Evolutionary conservation across 768 basidiomycete species (phyloP).

Genomic region (Asterophora parasitica): DNA sequence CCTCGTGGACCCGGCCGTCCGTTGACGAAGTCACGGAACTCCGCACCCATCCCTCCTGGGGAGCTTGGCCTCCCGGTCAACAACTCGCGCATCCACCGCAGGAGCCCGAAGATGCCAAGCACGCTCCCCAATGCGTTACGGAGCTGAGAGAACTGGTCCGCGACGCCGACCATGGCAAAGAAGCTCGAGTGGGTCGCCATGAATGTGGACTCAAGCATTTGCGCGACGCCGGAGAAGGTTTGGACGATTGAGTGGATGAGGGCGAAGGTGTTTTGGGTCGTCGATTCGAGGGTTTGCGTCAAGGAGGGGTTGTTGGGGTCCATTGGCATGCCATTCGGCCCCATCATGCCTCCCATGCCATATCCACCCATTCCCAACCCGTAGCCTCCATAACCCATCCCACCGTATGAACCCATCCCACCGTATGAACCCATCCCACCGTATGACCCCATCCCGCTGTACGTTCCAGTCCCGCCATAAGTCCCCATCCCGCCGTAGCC

Average conservation of each 20-base stretch:
- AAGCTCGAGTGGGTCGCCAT: slow-evolving; percentile 96
- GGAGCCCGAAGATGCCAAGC: slow-evolving; percentile 83
- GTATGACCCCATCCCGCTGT: slow-evolving; percentile 26
- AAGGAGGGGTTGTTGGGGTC: slow-evolving; percentile 60
- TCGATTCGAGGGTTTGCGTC: slow-evolving; percentile 82
- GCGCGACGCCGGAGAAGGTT: slow-evolving; percentile 90
- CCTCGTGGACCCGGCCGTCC: slow-evolving; percentile 48
- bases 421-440: slow-evolving; percentile 33
- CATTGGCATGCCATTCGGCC: slow-evolving; percentile 43
- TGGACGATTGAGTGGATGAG: slow-evolving; percentile 94
- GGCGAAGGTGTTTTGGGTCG: slow-evolving; percentile 89
- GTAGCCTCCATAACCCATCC: slow-evolving; percentile 23
- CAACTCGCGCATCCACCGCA: slow-evolving; percentile 78
- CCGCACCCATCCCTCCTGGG: slow-evolving; percentile 42
- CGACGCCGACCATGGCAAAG: slow-evolving; percentile 94
- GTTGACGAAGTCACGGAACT: slow-evolving; percentile 75
- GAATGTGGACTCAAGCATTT: slow-evolving; percentile 97
- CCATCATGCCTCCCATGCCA: slow-evolving; percentile 36
- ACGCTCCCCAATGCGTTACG: slow-evolving; percentile 92
- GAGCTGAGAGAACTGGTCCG: slow-evolving; percentile 91
- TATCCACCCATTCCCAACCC: slow-evolving; percentile 24
- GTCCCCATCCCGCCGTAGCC: slow-evolving; percentile 8
- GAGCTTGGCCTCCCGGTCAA: slow-evolving; percentile 36
- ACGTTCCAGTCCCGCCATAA: slow-evolving; percentile 18
- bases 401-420: slow-evolving; percentile 37